phyloP scores from a whole-genome alignment of 179 eudicot species.

The Camellia oleifera region DNA sequence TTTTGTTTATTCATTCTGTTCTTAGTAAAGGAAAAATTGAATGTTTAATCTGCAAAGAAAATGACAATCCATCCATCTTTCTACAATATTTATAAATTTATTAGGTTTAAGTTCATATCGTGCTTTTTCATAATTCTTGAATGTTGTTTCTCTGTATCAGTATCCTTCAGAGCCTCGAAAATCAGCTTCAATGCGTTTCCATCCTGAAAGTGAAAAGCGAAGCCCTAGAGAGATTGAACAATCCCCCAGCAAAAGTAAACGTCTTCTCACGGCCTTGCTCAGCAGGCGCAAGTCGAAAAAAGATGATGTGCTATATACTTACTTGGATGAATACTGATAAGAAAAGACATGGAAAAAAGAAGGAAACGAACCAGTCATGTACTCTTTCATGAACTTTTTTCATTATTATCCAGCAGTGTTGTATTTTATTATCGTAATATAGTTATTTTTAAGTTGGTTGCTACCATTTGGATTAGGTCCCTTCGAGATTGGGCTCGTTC shows the following conservation, averaged over 20 bases:
- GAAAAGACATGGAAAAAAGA: background rate
- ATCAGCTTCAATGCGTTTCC: constrained; percentile 75
- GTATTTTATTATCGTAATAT: background rate
- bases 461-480: background rate
- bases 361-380: background rate
- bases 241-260: constrained; percentile 75
- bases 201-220: constrained; percentile 28
- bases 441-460: background rate
- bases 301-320: constrained; percentile 69
- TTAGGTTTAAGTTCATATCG: background rate
- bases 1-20: background rate
- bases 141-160: constrained; percentile 28
- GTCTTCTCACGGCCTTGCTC: constrained; percentile 82
- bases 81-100: background rate
- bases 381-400: background rate
- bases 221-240: constrained; percentile 48
- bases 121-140: background rate
- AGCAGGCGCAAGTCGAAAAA: constrained; percentile 83
- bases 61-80: background rate
- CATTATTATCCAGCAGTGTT: background rate
- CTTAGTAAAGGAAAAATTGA: background rate
- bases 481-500: no score
- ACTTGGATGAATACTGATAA: constrained; percentile 76
- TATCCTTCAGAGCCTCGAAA: constrained; percentile 49
- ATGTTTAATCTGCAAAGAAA: background rate